Evolutionary conservation across 2,329 filamentous ascomycete genomes (phyloP), one percentile per base, ranked within the genome.

Genomic region (Fusarium sulawesiense): DNA sequence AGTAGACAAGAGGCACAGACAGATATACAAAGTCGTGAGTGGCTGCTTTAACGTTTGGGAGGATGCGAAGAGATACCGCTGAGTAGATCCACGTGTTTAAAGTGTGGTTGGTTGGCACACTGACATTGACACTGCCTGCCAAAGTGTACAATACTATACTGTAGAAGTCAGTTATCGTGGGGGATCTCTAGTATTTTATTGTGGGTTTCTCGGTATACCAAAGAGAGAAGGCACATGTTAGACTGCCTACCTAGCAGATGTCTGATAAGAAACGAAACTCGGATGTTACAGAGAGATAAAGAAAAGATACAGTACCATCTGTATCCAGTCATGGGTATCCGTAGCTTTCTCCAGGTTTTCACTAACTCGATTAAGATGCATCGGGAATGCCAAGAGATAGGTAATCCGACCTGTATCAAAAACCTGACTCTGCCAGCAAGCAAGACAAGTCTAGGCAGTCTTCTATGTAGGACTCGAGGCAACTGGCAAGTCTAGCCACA

Each of bases 21-120:
- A 46, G 30, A 55, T 66, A 32, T 47, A 58, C 34, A 48, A 37
- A 37, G 47, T 25, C 23, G 20, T 48, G 34, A 60, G 55, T 54
- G 62, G 61, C 34, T 66, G 23, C 34, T 44, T 27, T 25, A n/a
- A 66, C 34, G 23, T 66, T 49, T 44, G 21, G 51, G 54, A 27
- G 54, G 49, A 56, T 69, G 54, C 20, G 53, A 59, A 54, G 21
- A 68, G 54, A 53, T 56, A 47, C 63, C 46, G 41, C 42, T 66
- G 53, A 70, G 63, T 68, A 70, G 63, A 64, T 71, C 67, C 67
- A 70, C 62, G 46, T 70, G 67, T 71, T 60, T 66, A 46, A 30
- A 56, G 46, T 46, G 50, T 68, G 66, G 49, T 68, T 64, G 64
- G 64, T 23, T 12, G 45, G 60, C 58, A 63, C 42, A 37, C 49